A percentile compares a stretch with the other conserved stretches of the same genome.
Conservation (phyloP, 345 rosid species). For the Euphorbia lathyris region DNA sequence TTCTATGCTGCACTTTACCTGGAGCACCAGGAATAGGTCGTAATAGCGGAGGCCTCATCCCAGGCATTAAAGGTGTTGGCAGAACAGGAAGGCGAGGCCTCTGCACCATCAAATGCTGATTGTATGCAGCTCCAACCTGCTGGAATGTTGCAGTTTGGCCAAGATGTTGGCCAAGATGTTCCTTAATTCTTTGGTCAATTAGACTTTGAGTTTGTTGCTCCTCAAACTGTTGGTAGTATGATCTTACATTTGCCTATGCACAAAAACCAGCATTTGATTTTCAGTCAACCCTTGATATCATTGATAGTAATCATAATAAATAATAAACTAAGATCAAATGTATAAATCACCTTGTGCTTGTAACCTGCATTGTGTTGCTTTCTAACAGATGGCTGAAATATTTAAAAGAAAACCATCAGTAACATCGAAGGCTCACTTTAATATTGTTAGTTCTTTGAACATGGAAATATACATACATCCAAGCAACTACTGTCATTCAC, state of each 20-base stretch:
- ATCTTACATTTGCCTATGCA: slow-evolving; percentile 81
- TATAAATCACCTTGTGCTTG: slow-evolving; percentile 78
- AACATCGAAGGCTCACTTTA: neutral
- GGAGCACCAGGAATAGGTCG: slow-evolving; percentile 66
- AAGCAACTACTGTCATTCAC: neutral
- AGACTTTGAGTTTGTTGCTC: slow-evolving; percentile 96
- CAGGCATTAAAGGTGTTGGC: slow-evolving; percentile 62
- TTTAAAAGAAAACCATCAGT: neutral
- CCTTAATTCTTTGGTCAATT: slow-evolving; percentile 94
- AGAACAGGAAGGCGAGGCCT: slow-evolving; percentile 84
- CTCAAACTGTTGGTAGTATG: slow-evolving; percentile 97
- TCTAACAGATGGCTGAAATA: slow-evolving; percentile 90
- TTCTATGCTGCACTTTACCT: slow-evolving; percentile 25
- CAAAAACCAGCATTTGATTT: neutral
- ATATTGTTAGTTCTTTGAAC: neutral
- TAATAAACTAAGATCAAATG: neutral
- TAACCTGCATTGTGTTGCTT: slow-evolving; percentile 99
- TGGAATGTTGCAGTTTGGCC: slow-evolving; percentile 84
- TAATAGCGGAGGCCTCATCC: slow-evolving; percentile 86
- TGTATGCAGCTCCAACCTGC: slow-evolving; percentile 88
- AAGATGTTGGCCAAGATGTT: too few species aligned
- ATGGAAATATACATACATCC: neutral
- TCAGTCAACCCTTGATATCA: neutral
- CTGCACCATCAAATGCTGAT: slow-evolving; percentile 72
- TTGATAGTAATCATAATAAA: neutral